These are phyloP conservation scores for Golubevia sp. DNA, from an alignment of 1,284 basidiomycete species.

Conservation along the genomic window DNA sequence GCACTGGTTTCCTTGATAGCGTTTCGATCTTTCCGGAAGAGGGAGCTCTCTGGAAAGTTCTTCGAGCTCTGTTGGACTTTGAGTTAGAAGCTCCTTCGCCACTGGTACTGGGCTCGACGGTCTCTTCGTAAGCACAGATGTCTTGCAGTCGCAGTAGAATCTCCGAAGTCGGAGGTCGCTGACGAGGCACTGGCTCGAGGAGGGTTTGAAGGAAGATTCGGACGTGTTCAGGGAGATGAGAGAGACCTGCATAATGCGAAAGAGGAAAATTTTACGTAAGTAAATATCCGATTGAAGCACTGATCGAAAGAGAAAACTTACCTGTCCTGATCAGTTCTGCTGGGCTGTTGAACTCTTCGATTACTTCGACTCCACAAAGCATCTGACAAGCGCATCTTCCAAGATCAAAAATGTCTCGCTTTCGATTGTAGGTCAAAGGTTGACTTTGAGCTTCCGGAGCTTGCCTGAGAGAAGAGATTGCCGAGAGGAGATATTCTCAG, in stretches of 20 bases:
- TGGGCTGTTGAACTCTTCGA: conserved; percentile 25
- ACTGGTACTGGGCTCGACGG: conserved; percentile 4
- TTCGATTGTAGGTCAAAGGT: conserved; percentile 41
- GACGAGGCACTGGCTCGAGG: conserved; percentile 40
- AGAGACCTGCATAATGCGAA: too few relatives aligned
- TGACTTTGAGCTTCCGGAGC: conserved; percentile 42
- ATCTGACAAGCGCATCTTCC: conserved; percentile 51
- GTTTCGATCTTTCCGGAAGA: neutral
- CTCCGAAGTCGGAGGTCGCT: conserved; percentile 25
- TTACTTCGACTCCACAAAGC: conserved; percentile 43
- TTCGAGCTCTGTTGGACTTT: neutral
- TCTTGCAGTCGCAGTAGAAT: conserved; percentile 42
- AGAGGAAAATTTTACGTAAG: too few relatives aligned
- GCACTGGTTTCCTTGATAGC: neutral
- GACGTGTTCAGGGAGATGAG: conserved; percentile 20
- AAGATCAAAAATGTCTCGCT: conserved; percentile 56
- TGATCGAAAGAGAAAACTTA: too few relatives aligned
- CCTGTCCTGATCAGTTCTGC: conserved; percentile 26
- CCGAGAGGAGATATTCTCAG: neutral
- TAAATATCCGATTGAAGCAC: too few relatives aligned
- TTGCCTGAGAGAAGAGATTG: conserved; percentile 33
- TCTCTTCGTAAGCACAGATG: conserved; percentile 35
- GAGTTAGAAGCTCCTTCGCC: neutral
- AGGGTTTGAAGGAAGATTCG: conserved; percentile 29
- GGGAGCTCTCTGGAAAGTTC: neutral